phyloP scores from a whole-genome alignment of 495 filamentous ascomycete genomes.

The Parathielavia hyrcaniae region DNA sequence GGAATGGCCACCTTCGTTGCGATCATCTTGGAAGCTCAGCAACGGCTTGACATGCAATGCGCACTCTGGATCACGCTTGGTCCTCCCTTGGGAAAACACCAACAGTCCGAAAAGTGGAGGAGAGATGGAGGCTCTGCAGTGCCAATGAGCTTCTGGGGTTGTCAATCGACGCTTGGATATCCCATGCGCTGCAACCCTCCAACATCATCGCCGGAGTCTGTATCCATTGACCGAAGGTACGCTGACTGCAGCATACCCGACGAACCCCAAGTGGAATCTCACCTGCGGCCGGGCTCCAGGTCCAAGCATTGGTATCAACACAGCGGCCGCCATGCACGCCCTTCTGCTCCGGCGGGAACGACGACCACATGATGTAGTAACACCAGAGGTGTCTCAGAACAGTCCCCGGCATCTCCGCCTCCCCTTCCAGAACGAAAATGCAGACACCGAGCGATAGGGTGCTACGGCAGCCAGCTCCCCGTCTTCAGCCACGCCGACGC shows the following conservation, averaged over 20 bases:
- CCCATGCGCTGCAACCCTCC: background rate
- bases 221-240: too few relatives aligned
- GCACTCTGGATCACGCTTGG: background rate
- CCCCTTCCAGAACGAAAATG: too few relatives aligned
- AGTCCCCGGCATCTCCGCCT: too few relatives aligned
- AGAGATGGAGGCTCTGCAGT: constrained; percentile 6
- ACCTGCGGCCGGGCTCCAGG: background rate
- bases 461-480: background rate
- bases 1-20: background rate
- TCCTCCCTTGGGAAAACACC: too few relatives aligned
- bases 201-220: background rate
- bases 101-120: background rate
- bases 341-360: background rate
- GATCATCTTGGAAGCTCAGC: background rate
- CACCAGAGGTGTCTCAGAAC: background rate
- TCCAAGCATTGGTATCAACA: too few relatives aligned
- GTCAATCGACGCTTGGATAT: background rate
- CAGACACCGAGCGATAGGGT: too few relatives aligned
- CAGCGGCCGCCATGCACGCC: too few relatives aligned
- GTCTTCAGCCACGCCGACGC: background rate
- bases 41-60: background rate
- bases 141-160: background rate
- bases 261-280: background rate
- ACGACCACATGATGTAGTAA: too few relatives aligned
- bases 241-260: background rate